Evolutionary conservation across 106 monocot genomes (phyloP).

Genomic region (Ottelia alismoides): DNA sequence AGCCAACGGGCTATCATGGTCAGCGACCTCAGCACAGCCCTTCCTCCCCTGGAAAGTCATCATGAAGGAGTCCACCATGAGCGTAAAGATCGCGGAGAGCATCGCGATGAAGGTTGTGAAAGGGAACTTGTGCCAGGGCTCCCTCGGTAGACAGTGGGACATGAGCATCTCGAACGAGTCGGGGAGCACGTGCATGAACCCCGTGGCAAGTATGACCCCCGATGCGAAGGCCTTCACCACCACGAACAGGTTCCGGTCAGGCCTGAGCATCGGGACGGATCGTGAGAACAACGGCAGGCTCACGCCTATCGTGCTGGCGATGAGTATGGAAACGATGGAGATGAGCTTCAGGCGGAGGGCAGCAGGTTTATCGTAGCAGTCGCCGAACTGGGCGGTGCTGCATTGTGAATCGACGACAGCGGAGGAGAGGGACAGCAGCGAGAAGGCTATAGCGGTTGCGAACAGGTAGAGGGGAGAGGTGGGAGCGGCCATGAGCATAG

Average conservation of each 20-base stretch:
- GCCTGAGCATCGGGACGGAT: slow-evolving; percentile 36
- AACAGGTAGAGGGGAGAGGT: too few species aligned
- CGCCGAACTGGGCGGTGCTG: too few species aligned
- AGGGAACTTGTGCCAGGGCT: slow-evolving; percentile 27
- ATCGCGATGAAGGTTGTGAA: slow-evolving; percentile 65
- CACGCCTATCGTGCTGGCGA: slow-evolving; percentile 42
- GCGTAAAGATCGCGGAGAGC: slow-evolving; percentile 46
- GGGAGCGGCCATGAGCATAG: too few species aligned
- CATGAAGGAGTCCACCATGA: slow-evolving; percentile 60
- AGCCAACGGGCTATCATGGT: slow-evolving; percentile 13
- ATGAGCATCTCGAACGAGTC: slow-evolving; percentile 20
- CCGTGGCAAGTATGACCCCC: slow-evolving; percentile 37
- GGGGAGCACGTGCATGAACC: slow-evolving; percentile 33
- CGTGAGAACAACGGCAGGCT: slow-evolving; percentile 50
- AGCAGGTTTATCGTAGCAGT: slow-evolving; percentile 36
- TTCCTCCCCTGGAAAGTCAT: slow-evolving; percentile 26
- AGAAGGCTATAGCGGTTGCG: too few species aligned
- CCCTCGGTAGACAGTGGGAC: slow-evolving; percentile 10
- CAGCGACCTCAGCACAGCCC: slow-evolving; percentile 1
- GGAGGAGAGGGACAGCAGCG: too few species aligned
- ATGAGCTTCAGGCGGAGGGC: slow-evolving; percentile 46
- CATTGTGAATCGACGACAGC: too few species aligned
- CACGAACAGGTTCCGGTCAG: slow-evolving; percentile 38
- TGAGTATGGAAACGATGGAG: slow-evolving; percentile 49
- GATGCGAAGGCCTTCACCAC: slow-evolving; percentile 38